phyloP scores from a whole-genome alignment of 2,329 filamentous ascomycete genomes.

The Triangularia setosa region DNA sequence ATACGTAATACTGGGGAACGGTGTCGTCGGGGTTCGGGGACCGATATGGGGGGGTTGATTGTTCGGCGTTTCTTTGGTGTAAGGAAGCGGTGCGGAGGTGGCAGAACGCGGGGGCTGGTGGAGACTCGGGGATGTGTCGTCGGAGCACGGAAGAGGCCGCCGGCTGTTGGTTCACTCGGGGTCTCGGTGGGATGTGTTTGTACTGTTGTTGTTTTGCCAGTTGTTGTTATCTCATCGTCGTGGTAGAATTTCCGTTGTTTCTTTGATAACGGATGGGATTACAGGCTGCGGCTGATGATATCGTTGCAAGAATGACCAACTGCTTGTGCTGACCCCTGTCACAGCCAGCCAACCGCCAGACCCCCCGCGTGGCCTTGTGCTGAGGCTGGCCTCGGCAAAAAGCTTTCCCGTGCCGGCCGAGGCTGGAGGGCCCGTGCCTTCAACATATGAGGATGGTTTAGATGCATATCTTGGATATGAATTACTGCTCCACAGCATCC shows the following conservation, averaged over 20 bases:
- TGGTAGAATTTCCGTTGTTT: not conserved
- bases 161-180: not conserved
- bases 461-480: not conserved
- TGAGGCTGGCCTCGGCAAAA: slow-evolving; percentile 8
- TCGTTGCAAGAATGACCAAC: slow-evolving; percentile 5
- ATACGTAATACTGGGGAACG: not conserved
- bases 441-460: not conserved
- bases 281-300: slow-evolving; percentile 1
- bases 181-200: not conserved
- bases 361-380: not conserved
- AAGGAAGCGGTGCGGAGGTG: slow-evolving; percentile 11
- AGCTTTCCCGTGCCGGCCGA: slow-evolving; percentile 15
- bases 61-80: slow-evolving; percentile 2
- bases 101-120: slow-evolving; percentile 9
- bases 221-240: not conserved
- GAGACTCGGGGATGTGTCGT: not conserved
- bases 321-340: not conserved
- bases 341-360: not conserved
- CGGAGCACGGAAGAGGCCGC: not conserved
- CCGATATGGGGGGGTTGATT: not conserved
- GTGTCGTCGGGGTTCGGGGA: slow-evolving; percentile 10
- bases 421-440: not conserved
- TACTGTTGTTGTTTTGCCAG: no score
- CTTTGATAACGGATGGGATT: not conserved
- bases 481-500: no score